phyloP scores from a whole-genome alignment of 2,329 filamentous ascomycete species.

The Fusarium euwallaceae region DNA sequence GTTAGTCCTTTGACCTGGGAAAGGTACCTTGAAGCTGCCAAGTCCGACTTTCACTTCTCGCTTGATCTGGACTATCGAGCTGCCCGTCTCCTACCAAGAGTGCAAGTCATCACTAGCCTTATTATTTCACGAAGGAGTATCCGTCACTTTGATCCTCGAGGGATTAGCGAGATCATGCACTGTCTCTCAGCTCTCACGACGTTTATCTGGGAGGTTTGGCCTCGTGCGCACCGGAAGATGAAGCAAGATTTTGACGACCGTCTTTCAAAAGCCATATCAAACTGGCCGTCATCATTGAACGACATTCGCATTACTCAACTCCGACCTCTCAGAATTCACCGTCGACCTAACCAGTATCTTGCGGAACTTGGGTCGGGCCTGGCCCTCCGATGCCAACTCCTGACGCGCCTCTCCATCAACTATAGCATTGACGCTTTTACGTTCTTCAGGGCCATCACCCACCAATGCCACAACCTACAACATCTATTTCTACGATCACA shows the following conservation, averaged over 20 bases:
- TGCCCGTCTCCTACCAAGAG: not conserved
- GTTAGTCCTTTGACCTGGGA: not conserved
- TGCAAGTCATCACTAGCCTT: not conserved
- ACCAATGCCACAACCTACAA: not conserved
- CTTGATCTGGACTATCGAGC: not conserved
- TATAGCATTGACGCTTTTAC: constrained; percentile 4
- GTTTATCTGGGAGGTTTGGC: not conserved
- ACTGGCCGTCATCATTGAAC: constrained; percentile 1
- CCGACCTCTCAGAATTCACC: not conserved
- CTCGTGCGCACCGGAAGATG: not conserved
- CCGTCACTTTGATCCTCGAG: not conserved
- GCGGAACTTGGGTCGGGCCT: not conserved
- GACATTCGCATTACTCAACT: constrained; percentile 1
- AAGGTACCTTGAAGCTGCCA: not conserved
- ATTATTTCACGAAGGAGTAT: not conserved
- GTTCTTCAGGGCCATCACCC: constrained; percentile 1
- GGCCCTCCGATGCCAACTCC: not conserved
- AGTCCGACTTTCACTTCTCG: constrained; percentile 14
- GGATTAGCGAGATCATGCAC: not conserved
- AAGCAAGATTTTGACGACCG: not conserved
- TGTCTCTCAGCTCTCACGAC: not conserved
- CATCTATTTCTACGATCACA: not conserved
- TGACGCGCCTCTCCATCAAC: not conserved
- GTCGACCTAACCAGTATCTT: not conserved
- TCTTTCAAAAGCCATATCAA: not conserved